Conservation (phyloP, 768 basidiomycete species). For the Rhizopogon rudus region DNA sequence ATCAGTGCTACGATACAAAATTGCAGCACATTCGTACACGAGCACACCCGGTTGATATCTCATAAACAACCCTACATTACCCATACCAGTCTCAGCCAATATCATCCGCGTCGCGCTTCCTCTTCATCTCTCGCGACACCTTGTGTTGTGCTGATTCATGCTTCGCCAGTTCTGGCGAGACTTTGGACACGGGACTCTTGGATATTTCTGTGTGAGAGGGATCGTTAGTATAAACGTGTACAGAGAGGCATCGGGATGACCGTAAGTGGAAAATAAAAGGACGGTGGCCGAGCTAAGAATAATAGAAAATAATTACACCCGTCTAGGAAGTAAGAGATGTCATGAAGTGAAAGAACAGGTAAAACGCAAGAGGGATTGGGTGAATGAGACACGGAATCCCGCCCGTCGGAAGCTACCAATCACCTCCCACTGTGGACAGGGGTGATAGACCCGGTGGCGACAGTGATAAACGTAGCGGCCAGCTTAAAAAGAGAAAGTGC, state of each 20-base stretch:
- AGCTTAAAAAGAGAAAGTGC: slow-evolving; percentile 8
- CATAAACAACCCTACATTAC: not conserved
- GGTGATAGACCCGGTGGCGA: not conserved
- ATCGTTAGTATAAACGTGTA: slow-evolving; percentile 12
- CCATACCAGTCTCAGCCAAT: slow-evolving; percentile 33
- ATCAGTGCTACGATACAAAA: not conserved
- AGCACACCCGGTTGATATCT: not conserved
- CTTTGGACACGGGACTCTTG: slow-evolving; percentile 90
- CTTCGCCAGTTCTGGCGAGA: slow-evolving; percentile 80
- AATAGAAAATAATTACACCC: too few relatives aligned
- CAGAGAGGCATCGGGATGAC: too few relatives aligned
- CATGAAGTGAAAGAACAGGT: too few relatives aligned
- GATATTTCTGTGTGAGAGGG: slow-evolving; percentile 62
- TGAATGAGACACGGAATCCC: not conserved
- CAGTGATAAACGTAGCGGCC: not conserved
- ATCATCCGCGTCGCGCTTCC: slow-evolving; percentile 84
- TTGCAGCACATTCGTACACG: not conserved
- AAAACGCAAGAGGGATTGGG: not conserved
- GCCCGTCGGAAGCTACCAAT: not conserved
- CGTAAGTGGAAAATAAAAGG: not conserved
- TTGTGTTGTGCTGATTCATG: slow-evolving; percentile 91
- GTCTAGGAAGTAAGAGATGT: not conserved
- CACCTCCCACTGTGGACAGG: not conserved
- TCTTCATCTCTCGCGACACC: slow-evolving; percentile 92
- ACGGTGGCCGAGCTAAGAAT: not conserved